Percentiles rank a stretch among this genome's conserved stretches.
Evolutionary conservation across 2,329 filamentous ascomycete species (phyloP).

Genomic region (Hypoxylon sp.): DNA sequence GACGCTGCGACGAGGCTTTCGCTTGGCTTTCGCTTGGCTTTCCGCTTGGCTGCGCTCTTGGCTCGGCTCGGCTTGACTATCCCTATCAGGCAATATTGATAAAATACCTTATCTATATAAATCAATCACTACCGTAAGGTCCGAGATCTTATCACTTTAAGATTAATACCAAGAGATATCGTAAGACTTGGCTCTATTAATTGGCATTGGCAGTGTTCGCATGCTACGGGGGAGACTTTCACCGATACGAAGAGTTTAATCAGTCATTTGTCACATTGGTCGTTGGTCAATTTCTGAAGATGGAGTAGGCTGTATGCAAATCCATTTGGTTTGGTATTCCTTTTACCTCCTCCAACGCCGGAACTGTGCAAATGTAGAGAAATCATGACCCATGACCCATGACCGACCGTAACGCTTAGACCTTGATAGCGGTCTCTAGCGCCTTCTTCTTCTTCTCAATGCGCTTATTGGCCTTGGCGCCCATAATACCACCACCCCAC

Average conservation of each 20-base stretch:
- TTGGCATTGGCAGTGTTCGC: slow-evolving; percentile 16
- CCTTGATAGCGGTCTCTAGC: slow-evolving; percentile 95
- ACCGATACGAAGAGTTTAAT: slow-evolving; percentile 20
- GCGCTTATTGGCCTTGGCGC: slow-evolving; percentile 88
- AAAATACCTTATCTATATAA: not conserved
- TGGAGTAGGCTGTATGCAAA: slow-evolving; percentile 55
- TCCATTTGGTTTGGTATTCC: slow-evolving; percentile 57
- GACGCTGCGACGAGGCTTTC: slow-evolving; percentile 32
- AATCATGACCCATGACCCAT: slow-evolving; percentile 55
- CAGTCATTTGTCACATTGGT: slow-evolving; percentile 51
- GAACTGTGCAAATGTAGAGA: slow-evolving; percentile 56
- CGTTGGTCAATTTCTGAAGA: slow-evolving; percentile 49
- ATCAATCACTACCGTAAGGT: slow-evolving; percentile 15
- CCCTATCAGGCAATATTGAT: slow-evolving; percentile 36
- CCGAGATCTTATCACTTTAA: slow-evolving; percentile 24
- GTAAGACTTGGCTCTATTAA: slow-evolving; percentile 33
- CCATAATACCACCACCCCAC: slow-evolving; percentile 99
- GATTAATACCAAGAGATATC: slow-evolving; percentile 29
- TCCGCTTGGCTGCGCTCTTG: slow-evolving; percentile 11
- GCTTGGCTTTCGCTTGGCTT: slow-evolving; percentile 38
- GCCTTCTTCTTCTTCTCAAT: slow-evolving; percentile 93
- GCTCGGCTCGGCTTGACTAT: slow-evolving; percentile 40
- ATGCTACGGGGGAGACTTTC: slow-evolving; percentile 12
- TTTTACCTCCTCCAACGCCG: slow-evolving; percentile 58
- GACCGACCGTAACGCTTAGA: slow-evolving; percentile 70